Base-by-base conservation (phyloP, 176 grass and related monocot genomes). In the Poa pratensis region DNA sequence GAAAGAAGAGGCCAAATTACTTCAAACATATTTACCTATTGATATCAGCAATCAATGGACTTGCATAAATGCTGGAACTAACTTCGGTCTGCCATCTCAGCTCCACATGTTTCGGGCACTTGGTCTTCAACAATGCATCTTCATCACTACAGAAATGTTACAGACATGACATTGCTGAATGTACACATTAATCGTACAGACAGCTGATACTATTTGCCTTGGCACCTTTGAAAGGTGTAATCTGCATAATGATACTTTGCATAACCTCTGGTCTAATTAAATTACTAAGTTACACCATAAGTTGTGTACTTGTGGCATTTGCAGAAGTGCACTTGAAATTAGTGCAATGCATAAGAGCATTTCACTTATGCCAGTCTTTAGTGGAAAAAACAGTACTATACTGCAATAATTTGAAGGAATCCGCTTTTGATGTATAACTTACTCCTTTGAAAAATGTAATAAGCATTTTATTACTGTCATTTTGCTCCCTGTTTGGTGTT, bases 41-140 rank as follows among this genome's bases (percentile, higher is more conserved):
- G 86, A 99, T 94, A 93, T 99, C 96, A 84, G 96, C 90, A 71
- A 99, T 86, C 48, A 99, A 78, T 64, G 96, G 96, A 68, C 88
- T 86, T 66, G 96, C 96, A 90, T 94, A 99, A 87, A 99, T 91
- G 66, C 96, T 99, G 80, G 96, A 99, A 81, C 91, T 99, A 90
- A 99, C 91, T 87, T 99, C 96, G 39, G 96, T 94, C 76, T 99
- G 93, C 96, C 96, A 99, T 81, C 96, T 90, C 78, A 99, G 79
- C 53, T 99, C 96, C 52, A 99, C 85, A 79, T 96, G 84, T 77
- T 94, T 96, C 3, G 93, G 93, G 50, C 96, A 99, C 60, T 89
- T 94, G 64, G 80, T 90, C 4, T 94, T 82, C 88, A 92, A 83
- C 70, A 99, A 88, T 83, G 93, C 87, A 77, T 99, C 91, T 87